phyloP scores from a whole-genome alignment of 176 grass and related monocot species.

The Rhynchospora tenuis region DNA sequence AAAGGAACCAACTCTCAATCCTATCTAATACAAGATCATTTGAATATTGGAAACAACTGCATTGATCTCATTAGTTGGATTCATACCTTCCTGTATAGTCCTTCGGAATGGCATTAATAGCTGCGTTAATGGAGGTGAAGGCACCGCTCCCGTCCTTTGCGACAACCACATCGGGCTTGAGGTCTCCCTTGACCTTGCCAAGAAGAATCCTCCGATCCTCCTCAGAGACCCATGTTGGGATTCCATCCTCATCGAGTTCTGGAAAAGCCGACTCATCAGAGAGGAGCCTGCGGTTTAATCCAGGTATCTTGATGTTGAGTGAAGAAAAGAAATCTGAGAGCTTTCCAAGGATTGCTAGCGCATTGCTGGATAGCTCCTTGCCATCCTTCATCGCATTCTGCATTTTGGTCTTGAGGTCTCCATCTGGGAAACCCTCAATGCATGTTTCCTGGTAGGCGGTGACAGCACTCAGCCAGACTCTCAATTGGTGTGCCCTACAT shows the following conservation, averaged over 20 bases:
- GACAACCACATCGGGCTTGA: constrained; percentile 53
- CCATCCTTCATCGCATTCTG: constrained; percentile 42
- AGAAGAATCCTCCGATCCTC: constrained; percentile 47
- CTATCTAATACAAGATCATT: neutral
- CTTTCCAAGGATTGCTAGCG: constrained; percentile 67
- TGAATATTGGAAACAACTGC: neutral
- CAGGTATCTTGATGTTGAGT: constrained; percentile 26
- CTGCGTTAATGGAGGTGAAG: constrained; percentile 81
- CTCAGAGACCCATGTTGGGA: constrained; percentile 43
- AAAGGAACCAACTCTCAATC: neutral
- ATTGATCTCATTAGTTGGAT: neutral
- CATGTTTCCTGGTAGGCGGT: constrained; percentile 75
- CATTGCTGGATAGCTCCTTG: constrained; percentile 68
- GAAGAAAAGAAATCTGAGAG: constrained; percentile 32
- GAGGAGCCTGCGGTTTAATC: constrained; percentile 30
- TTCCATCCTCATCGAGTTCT: constrained; percentile 27
- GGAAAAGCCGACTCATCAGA: constrained; percentile 11
- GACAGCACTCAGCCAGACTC: constrained; percentile 72
- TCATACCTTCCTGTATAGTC: constrained; percentile 42
- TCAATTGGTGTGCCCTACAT: constrained; percentile 36
- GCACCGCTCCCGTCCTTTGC: constrained; percentile 73
- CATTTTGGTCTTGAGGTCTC: constrained; percentile 57
- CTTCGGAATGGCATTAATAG: constrained; percentile 55
- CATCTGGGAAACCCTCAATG: constrained; percentile 84
- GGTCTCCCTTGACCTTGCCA: constrained; percentile 35